A percentile compares a stretch with the other conserved stretches of the same genome.
Conservation (phyloP, 1,284 basidiomycete genomes). For the Ganoderma sinense region DNA sequence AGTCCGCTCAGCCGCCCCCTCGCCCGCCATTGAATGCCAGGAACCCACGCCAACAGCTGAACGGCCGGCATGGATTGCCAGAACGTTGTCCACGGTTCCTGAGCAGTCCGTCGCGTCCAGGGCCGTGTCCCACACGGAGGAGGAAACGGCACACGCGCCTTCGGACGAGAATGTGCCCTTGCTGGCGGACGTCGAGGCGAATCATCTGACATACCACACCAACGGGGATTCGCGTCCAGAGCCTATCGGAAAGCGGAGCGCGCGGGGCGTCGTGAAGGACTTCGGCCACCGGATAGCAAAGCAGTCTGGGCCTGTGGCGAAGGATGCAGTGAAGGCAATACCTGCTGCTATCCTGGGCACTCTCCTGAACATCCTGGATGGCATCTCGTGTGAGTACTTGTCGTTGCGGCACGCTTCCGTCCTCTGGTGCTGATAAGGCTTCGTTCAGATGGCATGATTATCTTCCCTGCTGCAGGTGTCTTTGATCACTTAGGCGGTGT, state of each 20-base stretch:
- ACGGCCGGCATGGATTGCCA: conserved; percentile 59
- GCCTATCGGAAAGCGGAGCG: conserved; percentile 28
- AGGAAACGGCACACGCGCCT: conserved; percentile 1
- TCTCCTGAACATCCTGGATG: conserved; percentile 93
- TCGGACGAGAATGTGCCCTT: conserved; percentile 35
- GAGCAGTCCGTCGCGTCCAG: conserved; percentile 16
- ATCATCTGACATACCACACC: conserved; percentile 30
- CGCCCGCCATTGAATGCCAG: conserved; percentile 42
- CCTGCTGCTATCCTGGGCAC: conserved; percentile 90
- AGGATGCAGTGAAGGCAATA: conserved; percentile 57
- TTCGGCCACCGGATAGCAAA: conserved; percentile 16
- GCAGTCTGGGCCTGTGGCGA: conserved; percentile 24
- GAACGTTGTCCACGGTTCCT: conserved; percentile 12
- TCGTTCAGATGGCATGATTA: conserved; percentile 79
- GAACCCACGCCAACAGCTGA: conserved; percentile 49
- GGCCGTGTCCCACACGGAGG: not conserved
- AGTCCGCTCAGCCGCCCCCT: conserved; percentile 16
- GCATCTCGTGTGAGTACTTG: conserved; percentile 79
- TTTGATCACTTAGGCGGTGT: conserved; percentile 87
- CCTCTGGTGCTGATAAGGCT: not conserved
- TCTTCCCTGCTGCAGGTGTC: conserved; percentile 86
- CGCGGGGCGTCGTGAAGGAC: conserved; percentile 21
- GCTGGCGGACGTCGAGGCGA: conserved; percentile 38
- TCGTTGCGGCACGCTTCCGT: no score
- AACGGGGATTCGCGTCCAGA: conserved; percentile 27